Base-by-base conservation (phyloP, 2,329 filamentous ascomycete genomes). In the Phaeoacremonium minimum region DNA sequence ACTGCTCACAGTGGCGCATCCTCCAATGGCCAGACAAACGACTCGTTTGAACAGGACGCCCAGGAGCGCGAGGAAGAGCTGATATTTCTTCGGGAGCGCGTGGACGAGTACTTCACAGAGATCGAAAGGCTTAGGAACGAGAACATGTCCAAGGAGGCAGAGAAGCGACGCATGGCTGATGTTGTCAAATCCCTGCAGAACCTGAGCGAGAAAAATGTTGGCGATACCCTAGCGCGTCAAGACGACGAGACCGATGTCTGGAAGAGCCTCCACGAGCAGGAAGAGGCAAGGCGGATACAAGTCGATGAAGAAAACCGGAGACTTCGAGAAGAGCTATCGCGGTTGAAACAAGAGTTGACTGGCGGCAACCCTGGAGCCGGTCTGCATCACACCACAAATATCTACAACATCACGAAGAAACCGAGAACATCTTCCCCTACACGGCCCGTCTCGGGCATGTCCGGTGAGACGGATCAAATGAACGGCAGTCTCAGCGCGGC, bases 211-310 rank as follows among this genome's bases (percentile, higher is more conserved):
- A 64, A 64, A 20, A 63, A 66, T 15, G 19, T 37, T 4, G 48
- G 54, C 14, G 54, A 46, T 14, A 37, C 42, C 13, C 35, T 44
- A 2, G 42, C 39, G 13, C 22, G 22, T n/a, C 42, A 44, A 4
- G 51, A 56, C 43, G 44, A 61, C 41, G 48, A 69, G 60, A 45
- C 68, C 57, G 64, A 71, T 52, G 54, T 73, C 56, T 43, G 70
- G 53, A 56, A 63, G 50, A 66, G 58, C 29, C 55, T 75, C 6
- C 75, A 96, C 17, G 88, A 96, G 54, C 87, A 93, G 46, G 93
- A 98, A 60, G 93, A 87, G 3, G 84, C 85, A 4, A 80, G 89
- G 18, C 80, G 91, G 40, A 91, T 96, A 60, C 87, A 95, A 59
- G 80, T 86, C 1, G 90, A 97, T 47, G 87, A 95, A 29, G 90